Evolutionary conservation across 1,139 yeast species (phyloP).

Genomic region (Debaryomyces psychrophilus): DNA sequence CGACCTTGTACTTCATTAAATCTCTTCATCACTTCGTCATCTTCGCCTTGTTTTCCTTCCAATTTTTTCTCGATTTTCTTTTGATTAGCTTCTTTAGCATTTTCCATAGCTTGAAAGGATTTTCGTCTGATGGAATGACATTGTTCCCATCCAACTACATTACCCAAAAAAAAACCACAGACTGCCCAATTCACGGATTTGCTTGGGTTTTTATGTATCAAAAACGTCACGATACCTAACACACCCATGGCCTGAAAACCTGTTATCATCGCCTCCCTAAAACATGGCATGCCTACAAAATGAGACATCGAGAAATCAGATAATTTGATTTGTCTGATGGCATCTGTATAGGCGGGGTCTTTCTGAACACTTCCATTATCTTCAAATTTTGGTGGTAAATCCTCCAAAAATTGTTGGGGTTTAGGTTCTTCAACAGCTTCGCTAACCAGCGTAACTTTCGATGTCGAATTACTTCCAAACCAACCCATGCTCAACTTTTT

Average conservation of each 20-base stretch:
- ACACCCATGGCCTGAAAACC: slow-evolving; percentile 89
- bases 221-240: slow-evolving; percentile 69
- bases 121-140: slow-evolving; percentile 74
- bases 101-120: slow-evolving; percentile 61
- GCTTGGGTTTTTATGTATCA: slow-evolving; percentile 64
- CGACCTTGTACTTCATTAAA: slow-evolving; percentile 6
- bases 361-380: slow-evolving; percentile 30
- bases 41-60: slow-evolving; percentile 6
- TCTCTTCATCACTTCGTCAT: slow-evolving; percentile 6
- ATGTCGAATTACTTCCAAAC: slow-evolving; percentile 31
- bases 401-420: slow-evolving; percentile 30
- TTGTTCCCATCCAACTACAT: slow-evolving; percentile 90
- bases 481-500: slow-evolving; percentile 32
- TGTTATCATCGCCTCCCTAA: slow-evolving; percentile 83
- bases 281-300: slow-evolving; percentile 77
- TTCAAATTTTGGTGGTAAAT: slow-evolving; percentile 52
- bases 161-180: slow-evolving; percentile 79
- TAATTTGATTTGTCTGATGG: slow-evolving; percentile 31
- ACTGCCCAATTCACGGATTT: slow-evolving; percentile 81
- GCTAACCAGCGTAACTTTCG: slow-evolving; percentile 32
- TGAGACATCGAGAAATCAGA: slow-evolving; percentile 61
- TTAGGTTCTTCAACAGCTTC: slow-evolving; percentile 22
- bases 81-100: slow-evolving; percentile 58
- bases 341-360: slow-evolving; percentile 34
- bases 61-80: slow-evolving; percentile 33